These are phyloP conservation scores for Rhododendron mucronatum DNA, from an alignment of 148 eudicot species.

Conservation along the genomic window DNA sequence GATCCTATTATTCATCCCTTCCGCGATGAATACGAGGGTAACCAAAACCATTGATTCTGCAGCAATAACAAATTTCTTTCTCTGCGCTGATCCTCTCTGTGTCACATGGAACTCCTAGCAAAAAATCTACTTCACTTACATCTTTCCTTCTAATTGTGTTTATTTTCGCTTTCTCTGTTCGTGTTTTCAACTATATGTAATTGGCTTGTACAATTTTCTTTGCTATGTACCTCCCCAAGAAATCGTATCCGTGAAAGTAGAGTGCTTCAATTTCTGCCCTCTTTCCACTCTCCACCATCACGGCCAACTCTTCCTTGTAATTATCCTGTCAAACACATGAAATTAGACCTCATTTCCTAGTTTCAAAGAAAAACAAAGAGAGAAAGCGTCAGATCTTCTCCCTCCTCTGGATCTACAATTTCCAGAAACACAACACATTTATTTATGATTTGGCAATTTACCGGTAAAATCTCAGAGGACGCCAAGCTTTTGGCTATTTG, in stretches of 20 bases:
- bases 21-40: not conserved
- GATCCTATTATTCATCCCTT: not conserved
- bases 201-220: constrained; percentile 81
- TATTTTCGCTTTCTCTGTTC: not conserved
- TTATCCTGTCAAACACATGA: constrained; percentile 39
- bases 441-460: constrained; percentile 13
- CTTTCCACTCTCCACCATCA: constrained; percentile 65
- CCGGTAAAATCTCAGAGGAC: constrained; percentile 70
- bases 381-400: not conserved
- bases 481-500: constrained; percentile 87
- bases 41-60: not conserved
- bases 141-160: not conserved
- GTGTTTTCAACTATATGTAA: constrained; percentile 38
- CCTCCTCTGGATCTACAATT: not conserved
- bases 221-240: constrained; percentile 67
- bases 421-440: not conserved
- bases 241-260: constrained; percentile 73
- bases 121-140: not conserved
- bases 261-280: constrained; percentile 97
- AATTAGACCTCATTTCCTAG: not conserved
- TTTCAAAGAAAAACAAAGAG: not conserved
- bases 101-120: not conserved
- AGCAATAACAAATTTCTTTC: not conserved
- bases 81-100: not conserved
- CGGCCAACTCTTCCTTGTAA: constrained; percentile 77